Percentiles rank a stretch among this genome's conserved stretches.
Evolutionary conservation across 306 rosid species (phyloP).

Genomic region (Sicyos baderoa): DNA sequence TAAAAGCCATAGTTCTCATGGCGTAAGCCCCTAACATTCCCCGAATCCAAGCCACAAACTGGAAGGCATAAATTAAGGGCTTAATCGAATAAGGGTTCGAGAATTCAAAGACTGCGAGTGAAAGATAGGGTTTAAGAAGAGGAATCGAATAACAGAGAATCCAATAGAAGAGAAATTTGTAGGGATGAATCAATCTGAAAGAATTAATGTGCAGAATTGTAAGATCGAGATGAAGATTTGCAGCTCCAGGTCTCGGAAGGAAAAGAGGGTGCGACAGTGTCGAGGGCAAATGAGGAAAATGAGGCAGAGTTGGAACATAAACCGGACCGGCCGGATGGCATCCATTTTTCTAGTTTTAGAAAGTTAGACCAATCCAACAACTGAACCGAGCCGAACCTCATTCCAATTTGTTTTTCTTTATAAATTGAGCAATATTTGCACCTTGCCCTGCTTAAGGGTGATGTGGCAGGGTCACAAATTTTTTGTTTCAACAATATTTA

Average conservation of each 20-base stretch:
- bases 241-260: neutral
- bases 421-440: too few relatives aligned
- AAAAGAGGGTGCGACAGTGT: neutral
- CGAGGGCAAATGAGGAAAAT: neutral
- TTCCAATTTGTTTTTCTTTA: too few relatives aligned
- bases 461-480: too few relatives aligned
- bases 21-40: neutral
- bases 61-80: neutral
- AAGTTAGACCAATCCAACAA: neutral
- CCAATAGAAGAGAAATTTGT: neutral
- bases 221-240: neutral
- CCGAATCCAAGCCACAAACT: neutral
- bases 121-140: neutral
- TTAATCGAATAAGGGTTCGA: neutral
- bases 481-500: too few relatives aligned
- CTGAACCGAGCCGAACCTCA: neutral
- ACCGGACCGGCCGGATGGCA: neutral
- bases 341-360: neutral
- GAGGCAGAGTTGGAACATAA: neutral
- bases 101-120: neutral
- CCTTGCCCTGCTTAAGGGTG: too few relatives aligned
- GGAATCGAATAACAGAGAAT: neutral
- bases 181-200: neutral
- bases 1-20: slow-evolving; percentile 15
- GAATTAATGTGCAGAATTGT: neutral